Evolutionary conservation across 306 rosid genomes (phyloP), one percentile per base, ranked within the genome.

Genomic region (Albizia julibrissin): DNA sequence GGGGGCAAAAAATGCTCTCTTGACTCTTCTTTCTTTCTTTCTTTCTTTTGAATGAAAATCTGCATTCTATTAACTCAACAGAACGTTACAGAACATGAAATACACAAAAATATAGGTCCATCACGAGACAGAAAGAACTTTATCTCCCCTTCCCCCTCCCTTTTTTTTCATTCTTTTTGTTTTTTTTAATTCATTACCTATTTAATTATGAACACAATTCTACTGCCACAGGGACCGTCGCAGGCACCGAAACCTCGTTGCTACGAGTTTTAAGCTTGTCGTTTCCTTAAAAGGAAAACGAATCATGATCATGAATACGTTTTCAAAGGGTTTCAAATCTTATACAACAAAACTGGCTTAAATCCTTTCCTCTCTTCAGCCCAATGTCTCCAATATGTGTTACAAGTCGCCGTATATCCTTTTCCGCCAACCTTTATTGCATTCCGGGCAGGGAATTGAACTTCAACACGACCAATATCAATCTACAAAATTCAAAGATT

Each of bases 231-330:
- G 46, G 44, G 83, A 40, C 24, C 18, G 47, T 44, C 18, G 29
- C 59, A 19, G 14, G 75, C 37, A 21, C 15, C 49, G 27, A 79
- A 56, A 56, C 61, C 72, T 22, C 50, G 46, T 22, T 10, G 42
- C 15, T n/a, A 11, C 72, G 21, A 52, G 49, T 31, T 77, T 77
- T 3, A 47, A 31, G 65, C 49, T 16, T 64, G 46, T 33, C 62
- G 47, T 77, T 66, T 29, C 80, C 61, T 64, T 24, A 16, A 62
- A 76, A 4, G 80, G 80, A 61, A 62, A 43, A 61, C 15, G 24
- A 69, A 19, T 40, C 50, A 40, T 11, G 74, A 10, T 8, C 10
- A 8, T 39, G 50, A 69, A 39, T 21, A 1, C 31, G 50, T 39
- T 39, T 40, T 40, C 50, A 21, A 69, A 21, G 4, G 10, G 43